Percentiles rank a stretch among this genome's conserved stretches.
phyloP scores from a whole-genome alignment of 192 early-diverging fungal genomes.

The Neocallimastix lanati region DNA sequence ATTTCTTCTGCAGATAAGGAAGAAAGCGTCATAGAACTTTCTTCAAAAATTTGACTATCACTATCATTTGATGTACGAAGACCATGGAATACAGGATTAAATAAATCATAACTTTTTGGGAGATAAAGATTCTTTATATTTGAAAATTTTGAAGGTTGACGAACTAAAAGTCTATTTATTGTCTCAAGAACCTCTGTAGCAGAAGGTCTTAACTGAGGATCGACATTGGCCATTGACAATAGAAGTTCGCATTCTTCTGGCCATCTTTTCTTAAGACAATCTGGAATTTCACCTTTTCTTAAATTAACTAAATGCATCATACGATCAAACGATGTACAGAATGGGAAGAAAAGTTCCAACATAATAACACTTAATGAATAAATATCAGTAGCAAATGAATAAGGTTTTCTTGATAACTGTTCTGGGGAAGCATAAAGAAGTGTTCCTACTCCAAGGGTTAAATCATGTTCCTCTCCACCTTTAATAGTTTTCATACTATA shows the following conservation, averaged over 20 bases:
- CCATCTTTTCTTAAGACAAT: slow-evolving; percentile 39
- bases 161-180: neutral
- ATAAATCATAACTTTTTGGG: neutral
- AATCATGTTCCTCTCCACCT: neutral
- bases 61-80: no score
- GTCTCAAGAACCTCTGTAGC: neutral
- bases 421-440: slow-evolving; percentile 4
- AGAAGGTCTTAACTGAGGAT: neutral
- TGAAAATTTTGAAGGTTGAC: neutral
- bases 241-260: slow-evolving; percentile 37
- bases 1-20: no score
- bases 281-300: slow-evolving; percentile 39
- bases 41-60: no score
- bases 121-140: neutral
- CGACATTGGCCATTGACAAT: neutral
- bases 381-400: slow-evolving; percentile 49
- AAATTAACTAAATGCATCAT: slow-evolving; percentile 41
- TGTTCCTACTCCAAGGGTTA: slow-evolving; percentile 3
- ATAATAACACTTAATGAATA: slow-evolving; percentile 92
- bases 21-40: no score
- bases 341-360: slow-evolving; percentile 82
- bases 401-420: slow-evolving; percentile 6
- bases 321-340: slow-evolving; percentile 81
- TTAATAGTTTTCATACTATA: neutral
- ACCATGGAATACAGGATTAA: neutral